A percentile compares a stretch with the other conserved stretches of the same genome.
Evolutionary conservation across 257 asterid species (phyloP).

Genomic region (Petunia secreta): DNA sequence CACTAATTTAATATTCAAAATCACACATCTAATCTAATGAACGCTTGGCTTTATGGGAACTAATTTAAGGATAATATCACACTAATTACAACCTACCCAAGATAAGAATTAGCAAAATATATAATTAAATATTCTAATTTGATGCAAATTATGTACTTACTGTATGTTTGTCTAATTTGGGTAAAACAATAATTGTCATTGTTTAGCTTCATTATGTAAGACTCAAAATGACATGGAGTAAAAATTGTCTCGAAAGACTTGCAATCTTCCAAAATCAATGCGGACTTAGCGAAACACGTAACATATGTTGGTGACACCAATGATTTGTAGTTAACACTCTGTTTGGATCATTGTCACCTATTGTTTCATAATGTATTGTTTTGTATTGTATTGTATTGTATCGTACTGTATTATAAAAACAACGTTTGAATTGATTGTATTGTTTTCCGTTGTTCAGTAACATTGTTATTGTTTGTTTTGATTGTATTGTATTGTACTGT

Average conservation of each 20-base stretch:
- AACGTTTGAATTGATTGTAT: no score
- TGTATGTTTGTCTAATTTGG: not conserved
- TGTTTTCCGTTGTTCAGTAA: no score
- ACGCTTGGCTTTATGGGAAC: constrained; percentile 20
- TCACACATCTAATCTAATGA: constrained; percentile 25
- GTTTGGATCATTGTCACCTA: no score
- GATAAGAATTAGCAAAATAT: constrained; percentile 8
- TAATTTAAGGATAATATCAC: constrained; percentile 16
- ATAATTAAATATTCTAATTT: not conserved
- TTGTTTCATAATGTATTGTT: no score
- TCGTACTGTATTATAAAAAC: no score
- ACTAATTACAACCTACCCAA: constrained; percentile 25
- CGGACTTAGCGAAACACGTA: not conserved
- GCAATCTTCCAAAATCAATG: not conserved
- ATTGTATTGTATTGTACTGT: no score
- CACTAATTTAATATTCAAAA: not conserved
- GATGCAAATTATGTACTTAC: not conserved
- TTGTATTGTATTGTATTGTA: no score
- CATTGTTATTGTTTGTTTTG: no score
- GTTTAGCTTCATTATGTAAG: not conserved
- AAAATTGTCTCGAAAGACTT: not conserved
- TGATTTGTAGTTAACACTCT: no score
- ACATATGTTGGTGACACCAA: no score
- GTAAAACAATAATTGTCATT: not conserved
- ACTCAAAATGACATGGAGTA: not conserved